phyloP scores from a whole-genome alignment of 2,329 filamentous ascomycete species.

The Blumeriella jaapii region DNA sequence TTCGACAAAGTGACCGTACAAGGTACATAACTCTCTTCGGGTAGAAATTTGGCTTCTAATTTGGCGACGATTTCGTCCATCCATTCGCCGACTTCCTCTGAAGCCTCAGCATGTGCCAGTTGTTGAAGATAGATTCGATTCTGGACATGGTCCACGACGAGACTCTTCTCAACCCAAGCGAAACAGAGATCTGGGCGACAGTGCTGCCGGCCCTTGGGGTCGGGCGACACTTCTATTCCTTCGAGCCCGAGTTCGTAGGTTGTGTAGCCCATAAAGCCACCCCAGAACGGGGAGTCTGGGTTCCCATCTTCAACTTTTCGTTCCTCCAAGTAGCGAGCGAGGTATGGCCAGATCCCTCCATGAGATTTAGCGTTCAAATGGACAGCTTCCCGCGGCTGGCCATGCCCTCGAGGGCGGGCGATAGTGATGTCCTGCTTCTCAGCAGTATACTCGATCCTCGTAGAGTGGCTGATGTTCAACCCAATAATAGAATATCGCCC shows the following conservation, averaged over 20 bases:
- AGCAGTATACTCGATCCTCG: slow-evolving; percentile 45
- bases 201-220: slow-evolving; percentile 7
- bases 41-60: slow-evolving; percentile 7
- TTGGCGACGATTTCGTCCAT: slow-evolving; percentile 10
- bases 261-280: slow-evolving; percentile 56
- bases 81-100: slow-evolving; percentile 23
- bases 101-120: slow-evolving; percentile 28
- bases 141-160: slow-evolving; percentile 51
- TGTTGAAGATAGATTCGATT: slow-evolving; percentile 47
- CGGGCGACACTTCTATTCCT: slow-evolving; percentile 32
- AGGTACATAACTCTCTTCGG: slow-evolving; percentile 1
- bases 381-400: background rate
- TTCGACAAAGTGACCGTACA: slow-evolving; percentile 3
- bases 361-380: slow-evolving; percentile 1
- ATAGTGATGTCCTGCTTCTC: slow-evolving; percentile 29
- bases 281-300: slow-evolving; percentile 49
- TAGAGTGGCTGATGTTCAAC: slow-evolving; percentile 44
- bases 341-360: slow-evolving; percentile 26
- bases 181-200: slow-evolving; percentile 47
- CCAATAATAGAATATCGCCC: slow-evolving; percentile 67
- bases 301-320: slow-evolving; percentile 29
- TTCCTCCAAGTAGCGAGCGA: slow-evolving; percentile 29
- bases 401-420: slow-evolving; percentile 2
- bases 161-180: slow-evolving; percentile 49
- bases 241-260: slow-evolving; percentile 57